phyloP scores from a whole-genome alignment of 768 basidiomycete genomes.

The Botryobasidium botryosum region DNA sequence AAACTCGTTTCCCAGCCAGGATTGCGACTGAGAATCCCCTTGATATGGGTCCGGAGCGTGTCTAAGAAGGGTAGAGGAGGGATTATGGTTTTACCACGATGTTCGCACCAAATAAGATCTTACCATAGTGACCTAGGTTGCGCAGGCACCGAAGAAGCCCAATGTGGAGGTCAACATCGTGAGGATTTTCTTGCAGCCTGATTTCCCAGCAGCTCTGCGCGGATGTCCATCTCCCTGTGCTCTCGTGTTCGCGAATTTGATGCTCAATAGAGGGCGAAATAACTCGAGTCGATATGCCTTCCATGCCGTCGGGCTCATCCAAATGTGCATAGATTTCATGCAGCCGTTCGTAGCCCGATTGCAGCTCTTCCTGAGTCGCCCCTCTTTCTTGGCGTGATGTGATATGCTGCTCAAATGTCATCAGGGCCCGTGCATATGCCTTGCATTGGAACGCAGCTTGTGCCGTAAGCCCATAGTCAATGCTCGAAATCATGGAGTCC shows the following conservation, averaged over 20 bases:
- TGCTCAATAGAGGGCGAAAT: conserved; percentile 82
- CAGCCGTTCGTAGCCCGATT: conserved; percentile 68
- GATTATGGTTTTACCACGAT: too few relatives aligned
- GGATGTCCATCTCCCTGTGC: conserved; percentile 90
- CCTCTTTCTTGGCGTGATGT: conserved; percentile 28
- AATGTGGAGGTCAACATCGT: conserved; percentile 76
- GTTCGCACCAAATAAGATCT: conserved; percentile 20
- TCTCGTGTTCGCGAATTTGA: conserved; percentile 95
- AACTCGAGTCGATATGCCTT: conserved; percentile 81
- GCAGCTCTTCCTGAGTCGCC: conserved; percentile 31
- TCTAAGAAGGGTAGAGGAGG: too few relatives aligned
- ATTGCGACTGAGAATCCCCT: conserved; percentile 70
- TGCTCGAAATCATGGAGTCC: conserved; percentile 66
- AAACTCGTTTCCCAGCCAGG: conserved; percentile 68
- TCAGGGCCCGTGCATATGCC: conserved; percentile 81
- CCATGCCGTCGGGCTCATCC: conserved; percentile 99
- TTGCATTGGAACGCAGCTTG: conserved; percentile 89
- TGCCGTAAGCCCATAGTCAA: conserved; percentile 79
- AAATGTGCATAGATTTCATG: conserved; percentile 93
- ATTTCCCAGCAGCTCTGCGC: conserved; percentile 99
- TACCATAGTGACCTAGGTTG: conserved; percentile 94
- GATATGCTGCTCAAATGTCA: conserved; percentile 86
- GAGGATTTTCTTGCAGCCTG: conserved; percentile 72
- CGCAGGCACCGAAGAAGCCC: conserved; percentile 81
- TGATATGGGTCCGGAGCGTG: conserved; percentile 85